Base-by-base conservation (phyloP, 305 asterid species). In the Fraxinus albicans region DNA sequence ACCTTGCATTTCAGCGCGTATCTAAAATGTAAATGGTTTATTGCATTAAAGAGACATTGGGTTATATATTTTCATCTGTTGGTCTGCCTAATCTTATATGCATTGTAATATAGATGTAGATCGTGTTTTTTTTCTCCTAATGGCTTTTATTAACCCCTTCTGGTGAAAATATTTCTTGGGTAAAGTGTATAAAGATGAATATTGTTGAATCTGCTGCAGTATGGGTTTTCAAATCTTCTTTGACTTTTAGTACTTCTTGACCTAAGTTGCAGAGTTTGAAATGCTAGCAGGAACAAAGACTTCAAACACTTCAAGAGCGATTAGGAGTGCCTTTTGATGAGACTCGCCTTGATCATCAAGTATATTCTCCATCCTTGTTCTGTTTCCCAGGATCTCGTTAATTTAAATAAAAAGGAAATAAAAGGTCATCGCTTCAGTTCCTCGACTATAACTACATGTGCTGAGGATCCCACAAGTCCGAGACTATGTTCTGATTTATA, bases 321-420 rank as follows among this genome's bases (percentile, higher is more conserved):
- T 73, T 94, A 74, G 91, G 93, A 69, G 91, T 93, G 79, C 93
- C 98, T 85, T 96, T 89, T 88, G 99, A 94, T 35, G 99, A 96
- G 88, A 82, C 88, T 83, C 87, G 86, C 76, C 19, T 74, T 44
- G 96, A 93, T 84, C 99, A 94, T 90, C 98, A 89, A 42, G 50
- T 42, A 74, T 33, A 35, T 74, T 81, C 76, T 69, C 73, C 19
- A 76, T 81, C 2, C 81, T 76, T 86, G 60, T 78, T 80, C 78
- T 65, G 21, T 80, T 81, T 70, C 38, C 73, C 53, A 13, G 75
- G 23, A 80, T 77, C 19, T 33, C 2, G 10, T 67, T 8, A 29
- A 76, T 19, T 21, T 25, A 79, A 63, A 12, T 25, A 69, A 38
- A 27, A 35, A 72, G 50, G 6, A 77, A 72, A 38, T 69, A 55